Evolutionary conservation across 2,329 filamentous ascomycete species (phyloP).

Genomic region (Penicillium sp.): DNA sequence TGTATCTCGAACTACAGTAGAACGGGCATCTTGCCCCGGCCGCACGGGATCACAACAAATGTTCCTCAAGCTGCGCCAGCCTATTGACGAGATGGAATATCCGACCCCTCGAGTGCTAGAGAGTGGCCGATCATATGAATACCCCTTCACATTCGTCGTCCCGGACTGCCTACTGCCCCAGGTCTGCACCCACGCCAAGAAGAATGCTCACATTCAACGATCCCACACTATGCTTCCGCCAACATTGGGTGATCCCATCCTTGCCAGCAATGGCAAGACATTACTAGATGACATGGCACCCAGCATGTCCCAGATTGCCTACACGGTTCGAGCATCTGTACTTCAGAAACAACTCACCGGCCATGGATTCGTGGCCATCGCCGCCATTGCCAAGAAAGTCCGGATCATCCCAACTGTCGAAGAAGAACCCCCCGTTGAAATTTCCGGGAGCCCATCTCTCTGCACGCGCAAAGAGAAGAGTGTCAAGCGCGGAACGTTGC

Average conservation of each 20-base stretch:
- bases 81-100: slow-evolving; percentile 46
- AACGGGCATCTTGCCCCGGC: slow-evolving; percentile 47
- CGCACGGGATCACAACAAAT: slow-evolving; percentile 50
- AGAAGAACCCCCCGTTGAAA: slow-evolving; percentile 52
- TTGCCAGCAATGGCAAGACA: slow-evolving; percentile 43
- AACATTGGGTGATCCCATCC: slow-evolving; percentile 51
- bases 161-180: slow-evolving; percentile 53
- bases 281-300: slow-evolving; percentile 55
- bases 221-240: slow-evolving; percentile 54
- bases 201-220: slow-evolving; percentile 45
- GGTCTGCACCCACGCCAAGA: slow-evolving; percentile 48
- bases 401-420: slow-evolving; percentile 52
- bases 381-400: slow-evolving; percentile 47
- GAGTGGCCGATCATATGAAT: slow-evolving; percentile 48
- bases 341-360: slow-evolving; percentile 33
- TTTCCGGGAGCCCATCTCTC: slow-evolving; percentile 44
- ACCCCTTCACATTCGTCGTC: slow-evolving; percentile 57
- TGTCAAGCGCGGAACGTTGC: slow-evolving; percentile 53
- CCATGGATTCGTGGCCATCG: slow-evolving; percentile 37
- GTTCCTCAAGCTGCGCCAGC: slow-evolving; percentile 56
- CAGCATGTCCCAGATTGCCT: slow-evolving; percentile 54
- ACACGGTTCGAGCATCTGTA: slow-evolving; percentile 46
- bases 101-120: slow-evolving; percentile 49
- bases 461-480: slow-evolving; percentile 50
- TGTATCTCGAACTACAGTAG: slow-evolving; percentile 46